Evolutionary conservation across 2,329 filamentous ascomycete genomes (phyloP).

Genomic region (Blastomyces parvus): DNA sequence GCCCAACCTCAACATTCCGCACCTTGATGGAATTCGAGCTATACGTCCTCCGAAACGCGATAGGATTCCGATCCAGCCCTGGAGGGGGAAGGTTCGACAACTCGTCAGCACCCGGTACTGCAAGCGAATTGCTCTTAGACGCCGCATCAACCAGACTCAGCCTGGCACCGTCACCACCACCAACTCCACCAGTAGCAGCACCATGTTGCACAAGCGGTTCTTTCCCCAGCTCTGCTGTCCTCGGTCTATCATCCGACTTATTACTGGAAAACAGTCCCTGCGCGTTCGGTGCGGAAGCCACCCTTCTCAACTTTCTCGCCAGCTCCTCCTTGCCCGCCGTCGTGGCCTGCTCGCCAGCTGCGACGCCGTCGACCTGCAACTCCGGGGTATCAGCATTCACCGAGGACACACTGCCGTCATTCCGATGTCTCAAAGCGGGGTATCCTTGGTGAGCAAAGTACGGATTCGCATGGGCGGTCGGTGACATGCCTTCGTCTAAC

Average conservation of each 20-base stretch:
- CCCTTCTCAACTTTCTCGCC: conserved; percentile 81
- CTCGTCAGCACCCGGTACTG: conserved; percentile 24
- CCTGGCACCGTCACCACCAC: conserved; percentile 41
- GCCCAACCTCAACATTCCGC: conserved; percentile 89
- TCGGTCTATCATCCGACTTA: conserved; percentile 58
- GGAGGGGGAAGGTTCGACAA: conserved; percentile 42
- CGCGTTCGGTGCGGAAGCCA: conserved; percentile 93
- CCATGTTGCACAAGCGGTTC: conserved; percentile 59
- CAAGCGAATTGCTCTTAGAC: conserved; percentile 22
- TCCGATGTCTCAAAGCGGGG: conserved; percentile 85
- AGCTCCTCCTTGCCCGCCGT: conserved; percentile 85
- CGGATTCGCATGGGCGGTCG: conserved; percentile 88
- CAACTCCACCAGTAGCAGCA: conserved; percentile 22
- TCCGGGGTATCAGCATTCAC: conserved; percentile 85
- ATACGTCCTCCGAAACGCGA: conserved; percentile 86
- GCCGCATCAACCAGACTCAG: conserved; percentile 46
- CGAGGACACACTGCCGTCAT: conserved; percentile 83
- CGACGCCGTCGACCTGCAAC: conserved; percentile 61
- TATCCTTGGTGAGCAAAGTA: conserved; percentile 97
- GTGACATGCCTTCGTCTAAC: conserved; percentile 79
- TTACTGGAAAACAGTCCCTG: conserved; percentile 72
- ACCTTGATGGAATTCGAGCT: conserved; percentile 99
- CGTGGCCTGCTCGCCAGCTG: conserved; percentile 57
- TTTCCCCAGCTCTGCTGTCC: conserved; percentile 78
- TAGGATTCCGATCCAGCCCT: conserved; percentile 53